Evolutionary conservation across 306 rosid species (phyloP).

Genomic region (Prosopis cineraria): DNA sequence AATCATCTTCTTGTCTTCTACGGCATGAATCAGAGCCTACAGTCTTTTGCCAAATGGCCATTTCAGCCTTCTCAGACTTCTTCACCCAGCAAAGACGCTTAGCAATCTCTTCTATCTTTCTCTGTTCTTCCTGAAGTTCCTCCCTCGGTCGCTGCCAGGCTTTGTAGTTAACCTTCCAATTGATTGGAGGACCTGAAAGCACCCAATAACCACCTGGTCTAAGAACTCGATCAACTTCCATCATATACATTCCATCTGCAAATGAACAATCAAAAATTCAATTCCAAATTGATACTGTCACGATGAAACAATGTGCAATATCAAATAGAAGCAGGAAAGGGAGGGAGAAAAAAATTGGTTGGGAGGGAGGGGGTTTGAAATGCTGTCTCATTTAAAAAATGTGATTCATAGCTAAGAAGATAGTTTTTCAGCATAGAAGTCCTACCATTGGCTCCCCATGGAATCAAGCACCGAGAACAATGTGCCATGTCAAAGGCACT

Average conservation of each 20-base stretch:
- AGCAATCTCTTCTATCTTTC: slow-evolving; percentile 79
- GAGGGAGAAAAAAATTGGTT: background rate
- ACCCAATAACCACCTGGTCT: slow-evolving; percentile 99
- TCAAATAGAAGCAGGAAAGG: slow-evolving; percentile 27
- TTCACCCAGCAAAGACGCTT: slow-evolving; percentile 98
- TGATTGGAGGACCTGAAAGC: slow-evolving; percentile 94
- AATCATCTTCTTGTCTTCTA: slow-evolving; percentile 68
- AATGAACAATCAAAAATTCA: slow-evolving; percentile 30
- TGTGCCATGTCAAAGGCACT: slow-evolving; percentile 99
- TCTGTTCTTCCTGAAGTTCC: slow-evolving; percentile 85
- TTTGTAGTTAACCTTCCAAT: slow-evolving; percentile 78
- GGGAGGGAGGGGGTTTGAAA: background rate
- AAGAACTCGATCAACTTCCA: slow-evolving; percentile 95
- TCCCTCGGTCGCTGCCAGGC: slow-evolving; percentile 90
- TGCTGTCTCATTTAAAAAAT: slow-evolving; percentile 23
- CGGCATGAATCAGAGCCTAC: slow-evolving; percentile 67
- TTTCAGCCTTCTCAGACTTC: slow-evolving; percentile 79
- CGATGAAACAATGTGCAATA: slow-evolving; percentile 12
- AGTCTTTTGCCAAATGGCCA: slow-evolving; percentile 88
- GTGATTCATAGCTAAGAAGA: slow-evolving; percentile 1
- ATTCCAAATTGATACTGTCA: slow-evolving; percentile 23
- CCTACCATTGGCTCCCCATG: slow-evolving; percentile 92
- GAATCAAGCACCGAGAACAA: slow-evolving; percentile 97
- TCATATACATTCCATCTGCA: slow-evolving; percentile 83
- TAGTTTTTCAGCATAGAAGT: slow-evolving; percentile 13